Conservation (phyloP, 176 grass and related monocot species). For the Ananas comosus region DNA sequence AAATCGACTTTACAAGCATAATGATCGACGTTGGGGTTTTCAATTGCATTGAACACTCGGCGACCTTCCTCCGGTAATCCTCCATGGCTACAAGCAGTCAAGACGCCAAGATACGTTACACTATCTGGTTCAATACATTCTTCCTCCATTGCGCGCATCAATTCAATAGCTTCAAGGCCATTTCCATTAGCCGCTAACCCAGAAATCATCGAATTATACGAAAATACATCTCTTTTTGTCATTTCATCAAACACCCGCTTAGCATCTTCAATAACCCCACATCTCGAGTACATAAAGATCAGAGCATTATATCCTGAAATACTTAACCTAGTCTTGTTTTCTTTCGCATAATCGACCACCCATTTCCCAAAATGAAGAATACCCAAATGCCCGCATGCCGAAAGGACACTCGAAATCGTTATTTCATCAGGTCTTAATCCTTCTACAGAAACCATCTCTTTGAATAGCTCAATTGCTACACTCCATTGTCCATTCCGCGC, state of each 20-base stretch:
- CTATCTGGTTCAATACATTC: constrained; percentile 3
- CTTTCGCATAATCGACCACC: constrained; percentile 3
- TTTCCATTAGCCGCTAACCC: constrained; percentile 13
- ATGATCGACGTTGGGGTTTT: constrained; percentile 3
- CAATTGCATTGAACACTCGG: constrained; percentile 10
- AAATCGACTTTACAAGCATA: constrained; percentile 25
- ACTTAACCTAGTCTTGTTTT: constrained; percentile 1
- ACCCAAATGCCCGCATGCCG: constrained; percentile 20
- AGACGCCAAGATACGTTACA: constrained; percentile 11
- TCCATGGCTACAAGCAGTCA: constrained; percentile 23
- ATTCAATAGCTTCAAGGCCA: background rate
- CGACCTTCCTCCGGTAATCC: constrained; percentile 2
- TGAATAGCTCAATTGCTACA: constrained; percentile 13
- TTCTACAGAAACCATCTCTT: background rate
- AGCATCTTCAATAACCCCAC: constrained; percentile 13
- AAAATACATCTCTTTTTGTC: constrained; percentile 7
- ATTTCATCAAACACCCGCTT: constrained; percentile 5
- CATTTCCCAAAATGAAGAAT: constrained; percentile 12
- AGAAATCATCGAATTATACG: constrained; percentile 17
- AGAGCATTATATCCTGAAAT: constrained; percentile 17
- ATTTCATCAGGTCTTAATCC: constrained; percentile 8
- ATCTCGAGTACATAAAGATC: constrained; percentile 19
- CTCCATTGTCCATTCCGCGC: constrained; percentile 11
- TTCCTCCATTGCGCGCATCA: constrained; percentile 10
- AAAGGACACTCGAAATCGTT: constrained; percentile 15